Percentiles rank a stretch among this genome's conserved stretches.
phyloP scores from a whole-genome alignment of 2,329 filamentous ascomycete species.

The Ampelomyces quisqualis region DNA sequence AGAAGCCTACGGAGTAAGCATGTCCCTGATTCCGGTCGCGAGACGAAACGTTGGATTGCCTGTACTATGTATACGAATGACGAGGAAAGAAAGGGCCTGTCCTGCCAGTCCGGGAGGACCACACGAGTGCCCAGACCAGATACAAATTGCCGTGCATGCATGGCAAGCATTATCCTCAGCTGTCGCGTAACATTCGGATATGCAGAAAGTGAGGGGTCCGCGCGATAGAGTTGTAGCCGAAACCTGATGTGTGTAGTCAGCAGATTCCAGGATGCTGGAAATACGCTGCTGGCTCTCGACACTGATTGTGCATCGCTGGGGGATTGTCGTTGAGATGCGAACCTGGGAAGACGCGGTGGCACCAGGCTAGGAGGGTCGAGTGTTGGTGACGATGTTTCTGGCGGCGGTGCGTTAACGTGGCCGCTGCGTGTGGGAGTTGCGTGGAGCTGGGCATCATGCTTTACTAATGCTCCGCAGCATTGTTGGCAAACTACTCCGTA shows the following conservation, averaged over 20 bases:
- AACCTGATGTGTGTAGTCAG: slow-evolving; percentile 9
- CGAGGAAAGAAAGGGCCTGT: too few relatives aligned
- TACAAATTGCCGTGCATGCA: slow-evolving; percentile 22
- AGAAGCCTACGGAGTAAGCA: slow-evolving; percentile 18
- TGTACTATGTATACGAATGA: slow-evolving; percentile 25
- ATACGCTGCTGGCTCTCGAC: slow-evolving; percentile 12
- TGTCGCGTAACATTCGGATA: slow-evolving; percentile 29
- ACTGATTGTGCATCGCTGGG: too few relatives aligned
- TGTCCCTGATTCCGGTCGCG: slow-evolving; percentile 23
- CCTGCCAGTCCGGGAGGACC: slow-evolving; percentile 11
- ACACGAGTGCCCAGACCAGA: slow-evolving; percentile 16
- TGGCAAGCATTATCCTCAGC: slow-evolving; percentile 22
- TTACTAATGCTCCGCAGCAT: too few relatives aligned
- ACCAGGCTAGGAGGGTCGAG: too few relatives aligned
- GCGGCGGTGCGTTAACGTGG: too few relatives aligned
- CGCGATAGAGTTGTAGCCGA: slow-evolving; percentile 7
- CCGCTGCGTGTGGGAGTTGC: too few relatives aligned
- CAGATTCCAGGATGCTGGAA: slow-evolving; percentile 8
- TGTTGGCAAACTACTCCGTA: too few relatives aligned
- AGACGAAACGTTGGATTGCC: slow-evolving; percentile 33
- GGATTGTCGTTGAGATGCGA: too few relatives aligned
- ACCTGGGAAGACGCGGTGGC: too few relatives aligned
- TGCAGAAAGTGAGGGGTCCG: slow-evolving; percentile 9
- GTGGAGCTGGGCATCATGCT: too few relatives aligned
- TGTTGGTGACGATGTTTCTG: too few relatives aligned